Percentiles rank a stretch among this genome's conserved stretches.
These are phyloP conservation scores for Delphinella strobiligena DNA, from an alignment of 2,329 filamentous ascomycete species.

Conservation along the genomic window DNA sequence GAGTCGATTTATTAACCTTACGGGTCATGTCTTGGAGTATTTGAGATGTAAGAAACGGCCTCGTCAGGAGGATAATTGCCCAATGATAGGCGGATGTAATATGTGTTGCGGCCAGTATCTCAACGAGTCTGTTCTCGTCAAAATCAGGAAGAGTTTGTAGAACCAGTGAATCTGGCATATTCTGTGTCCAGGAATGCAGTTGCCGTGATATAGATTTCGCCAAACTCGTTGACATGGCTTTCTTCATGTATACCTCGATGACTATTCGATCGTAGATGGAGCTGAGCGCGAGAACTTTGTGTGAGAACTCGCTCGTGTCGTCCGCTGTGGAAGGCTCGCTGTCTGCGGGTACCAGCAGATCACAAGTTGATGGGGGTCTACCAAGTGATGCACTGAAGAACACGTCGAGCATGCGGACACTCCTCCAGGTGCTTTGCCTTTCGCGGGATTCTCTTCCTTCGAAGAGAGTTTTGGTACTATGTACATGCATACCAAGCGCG, in stretches of 20 bases:
- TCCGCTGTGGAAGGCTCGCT: conserved; percentile 2
- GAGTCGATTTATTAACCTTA: conserved; percentile 11
- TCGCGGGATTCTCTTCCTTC: conserved; percentile 3
- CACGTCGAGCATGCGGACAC: conserved; percentile 38
- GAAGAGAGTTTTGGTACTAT: conserved; percentile 6
- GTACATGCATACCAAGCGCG: conserved; percentile 37
- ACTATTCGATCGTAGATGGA: conserved; percentile 36
- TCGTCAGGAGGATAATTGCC: conserved; percentile 40
- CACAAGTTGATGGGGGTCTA: conserved; percentile 40
- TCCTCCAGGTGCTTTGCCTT: conserved; percentile 38
- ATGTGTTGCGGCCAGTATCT: conserved; percentile 35
- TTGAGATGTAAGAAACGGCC: conserved; percentile 41
- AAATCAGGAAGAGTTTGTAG: not conserved
- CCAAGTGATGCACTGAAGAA: conserved; percentile 40
- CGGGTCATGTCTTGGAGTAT: conserved; percentile 10
- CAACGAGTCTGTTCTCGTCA: conserved; percentile 10
- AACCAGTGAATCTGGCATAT: conserved; percentile 20
- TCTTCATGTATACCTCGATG: conserved; percentile 33
- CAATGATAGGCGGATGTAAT: conserved; percentile 41
- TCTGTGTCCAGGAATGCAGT: conserved; percentile 29
- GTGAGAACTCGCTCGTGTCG: conserved; percentile 15
- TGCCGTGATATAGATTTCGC: conserved; percentile 28
- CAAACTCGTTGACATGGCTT: conserved; percentile 28
- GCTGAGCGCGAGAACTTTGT: conserved; percentile 27
- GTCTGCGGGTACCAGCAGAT: conserved; percentile 16